Conservation (phyloP, 2,329 filamentous ascomycete species). For the Microcyclosporella mali region DNA sequence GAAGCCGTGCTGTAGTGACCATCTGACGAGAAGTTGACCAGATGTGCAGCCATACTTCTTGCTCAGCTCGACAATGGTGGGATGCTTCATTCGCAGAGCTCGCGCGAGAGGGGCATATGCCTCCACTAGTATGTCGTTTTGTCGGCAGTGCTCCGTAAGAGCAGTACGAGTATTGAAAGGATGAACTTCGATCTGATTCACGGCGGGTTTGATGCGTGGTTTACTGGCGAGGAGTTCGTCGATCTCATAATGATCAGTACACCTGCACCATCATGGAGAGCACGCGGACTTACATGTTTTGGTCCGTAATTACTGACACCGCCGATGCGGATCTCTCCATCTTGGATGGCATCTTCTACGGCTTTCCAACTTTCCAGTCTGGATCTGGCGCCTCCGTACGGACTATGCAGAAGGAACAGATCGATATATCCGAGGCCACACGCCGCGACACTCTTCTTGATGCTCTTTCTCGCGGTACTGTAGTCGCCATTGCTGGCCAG, state of each 20-base stretch:
- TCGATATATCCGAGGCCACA: slow-evolving; percentile 70
- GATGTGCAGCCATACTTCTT: slow-evolving; percentile 64
- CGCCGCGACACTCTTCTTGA: slow-evolving; percentile 58
- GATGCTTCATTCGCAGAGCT: slow-evolving; percentile 63
- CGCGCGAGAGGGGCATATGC: slow-evolving; percentile 74
- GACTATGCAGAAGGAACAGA: slow-evolving; percentile 71
- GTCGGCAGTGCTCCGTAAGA: slow-evolving; percentile 61
- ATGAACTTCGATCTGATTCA: slow-evolving; percentile 79
- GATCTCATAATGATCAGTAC: slow-evolving; percentile 42
- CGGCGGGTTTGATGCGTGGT: slow-evolving; percentile 57
- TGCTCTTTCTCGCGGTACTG: slow-evolving; percentile 59
- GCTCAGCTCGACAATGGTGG: slow-evolving; percentile 55
- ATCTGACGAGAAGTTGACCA: slow-evolving; percentile 69
- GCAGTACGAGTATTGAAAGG: slow-evolving; percentile 69
- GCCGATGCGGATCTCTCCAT: slow-evolving; percentile 63
- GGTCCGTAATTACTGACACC: slow-evolving; percentile 76
- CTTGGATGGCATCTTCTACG: slow-evolving; percentile 66
- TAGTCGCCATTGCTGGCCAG: slow-evolving; percentile 63
- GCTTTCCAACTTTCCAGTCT: slow-evolving; percentile 69
- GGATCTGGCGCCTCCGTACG: slow-evolving; percentile 64
- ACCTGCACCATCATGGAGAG: background rate
- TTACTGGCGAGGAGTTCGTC: slow-evolving; percentile 61
- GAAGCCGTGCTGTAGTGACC: slow-evolving; percentile 69
- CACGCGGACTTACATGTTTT: slow-evolving; percentile 53
- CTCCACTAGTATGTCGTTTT: slow-evolving; percentile 64